Evolutionary conservation across 2,329 filamentous ascomycete genomes (phyloP).

Genomic region (Fusarium sp.): DNA sequence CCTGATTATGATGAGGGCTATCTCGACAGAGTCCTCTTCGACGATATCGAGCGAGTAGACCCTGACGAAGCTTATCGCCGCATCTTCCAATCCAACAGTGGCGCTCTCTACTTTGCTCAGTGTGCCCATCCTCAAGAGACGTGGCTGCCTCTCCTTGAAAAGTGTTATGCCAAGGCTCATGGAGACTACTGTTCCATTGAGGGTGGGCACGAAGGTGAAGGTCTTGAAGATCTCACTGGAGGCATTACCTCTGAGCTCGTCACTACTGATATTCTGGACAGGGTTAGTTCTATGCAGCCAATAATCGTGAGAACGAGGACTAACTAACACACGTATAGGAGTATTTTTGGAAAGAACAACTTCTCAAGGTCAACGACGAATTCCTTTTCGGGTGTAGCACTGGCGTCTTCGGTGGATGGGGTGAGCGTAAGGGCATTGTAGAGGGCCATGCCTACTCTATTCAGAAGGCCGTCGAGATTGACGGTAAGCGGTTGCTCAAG

Average conservation of each 20-base stretch:
- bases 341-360: slow-evolving; percentile 79
- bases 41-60: slow-evolving; percentile 60
- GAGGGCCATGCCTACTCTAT: slow-evolving; percentile 71
- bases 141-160: slow-evolving; percentile 82
- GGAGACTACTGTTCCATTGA: slow-evolving; percentile 81
- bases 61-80: slow-evolving; percentile 71
- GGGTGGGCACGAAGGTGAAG: slow-evolving; percentile 74
- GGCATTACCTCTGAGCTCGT: slow-evolving; percentile 75
- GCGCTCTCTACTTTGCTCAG: slow-evolving; percentile 80
- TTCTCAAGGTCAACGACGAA: slow-evolving; percentile 81
- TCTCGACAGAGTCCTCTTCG: slow-evolving; percentile 58
- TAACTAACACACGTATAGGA: slow-evolving; percentile 41
- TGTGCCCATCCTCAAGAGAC: slow-evolving; percentile 81
- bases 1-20: slow-evolving; percentile 70
- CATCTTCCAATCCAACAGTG: slow-evolving; percentile 78
- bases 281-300: slow-evolving; percentile 58
- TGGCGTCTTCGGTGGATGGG: slow-evolving; percentile 51
- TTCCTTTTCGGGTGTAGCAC: slow-evolving; percentile 75
- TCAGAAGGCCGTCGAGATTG: slow-evolving; percentile 66
- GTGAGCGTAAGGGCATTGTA: slow-evolving; percentile 65
- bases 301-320: not conserved
- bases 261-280: slow-evolving; percentile 76
- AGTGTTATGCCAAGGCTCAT: slow-evolving; percentile 83
- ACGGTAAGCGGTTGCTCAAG: slow-evolving; percentile 70
- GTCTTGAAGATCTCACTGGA: slow-evolving; percentile 69